Evolutionary conservation across 2,329 filamentous ascomycete genomes (phyloP).

Genomic region (Pestalotiopsis sp.): DNA sequence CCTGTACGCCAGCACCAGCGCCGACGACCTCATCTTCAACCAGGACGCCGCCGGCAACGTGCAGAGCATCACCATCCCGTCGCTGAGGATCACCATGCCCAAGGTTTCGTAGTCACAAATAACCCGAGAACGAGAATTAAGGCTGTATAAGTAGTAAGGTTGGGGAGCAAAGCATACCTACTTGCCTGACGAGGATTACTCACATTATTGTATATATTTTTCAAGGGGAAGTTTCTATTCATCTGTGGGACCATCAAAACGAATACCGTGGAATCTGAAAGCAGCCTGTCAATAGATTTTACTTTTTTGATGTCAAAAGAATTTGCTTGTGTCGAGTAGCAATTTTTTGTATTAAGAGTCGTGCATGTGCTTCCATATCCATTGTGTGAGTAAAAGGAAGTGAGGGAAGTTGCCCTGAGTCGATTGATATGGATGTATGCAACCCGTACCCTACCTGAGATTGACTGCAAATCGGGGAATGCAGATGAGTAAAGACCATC

Average conservation of each 20-base stretch:
- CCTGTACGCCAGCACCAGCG: conserved; percentile 25
- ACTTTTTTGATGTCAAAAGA: background rate
- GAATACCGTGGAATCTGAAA: background rate
- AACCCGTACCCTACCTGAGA: too few species aligned
- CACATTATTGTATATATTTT: conserved; percentile 1
- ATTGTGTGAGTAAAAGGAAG: too few species aligned
- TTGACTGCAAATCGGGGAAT: too few species aligned
- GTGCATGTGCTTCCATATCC: too few species aligned
- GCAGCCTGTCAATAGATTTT: background rate
- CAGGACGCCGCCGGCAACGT: conserved; percentile 23
- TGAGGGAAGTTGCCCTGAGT: too few species aligned
- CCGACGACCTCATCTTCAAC: conserved; percentile 29
- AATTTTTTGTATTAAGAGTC: too few species aligned
- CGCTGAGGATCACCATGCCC: conserved; percentile 24
- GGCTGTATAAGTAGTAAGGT: background rate
- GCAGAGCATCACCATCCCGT: conserved; percentile 24
- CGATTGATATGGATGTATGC: too few species aligned
- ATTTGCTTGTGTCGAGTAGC: too few species aligned
- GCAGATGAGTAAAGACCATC: too few species aligned
- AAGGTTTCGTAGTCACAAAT: conserved; percentile 16
- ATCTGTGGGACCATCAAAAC: background rate
- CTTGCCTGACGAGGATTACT: background rate
- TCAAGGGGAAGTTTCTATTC: background rate
- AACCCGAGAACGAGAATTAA: background rate
- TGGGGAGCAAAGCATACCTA: background rate